A percentile compares a stretch with the other conserved stretches of the same genome.
Evolutionary conservation across 805 yeast species (phyloP).

Genomic region (Wickerhamomyces tratensis): DNA sequence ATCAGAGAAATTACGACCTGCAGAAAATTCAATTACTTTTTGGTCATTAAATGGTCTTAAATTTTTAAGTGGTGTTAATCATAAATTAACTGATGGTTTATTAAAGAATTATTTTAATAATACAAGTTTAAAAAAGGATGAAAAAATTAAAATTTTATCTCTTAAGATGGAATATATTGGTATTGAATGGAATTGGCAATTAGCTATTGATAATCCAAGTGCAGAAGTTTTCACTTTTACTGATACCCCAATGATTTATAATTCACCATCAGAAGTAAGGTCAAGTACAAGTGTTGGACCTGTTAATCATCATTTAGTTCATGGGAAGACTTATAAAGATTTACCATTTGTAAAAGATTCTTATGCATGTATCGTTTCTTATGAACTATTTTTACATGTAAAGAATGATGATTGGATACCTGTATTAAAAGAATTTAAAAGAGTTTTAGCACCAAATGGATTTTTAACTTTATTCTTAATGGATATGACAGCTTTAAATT

Average conservation of each 20-base stretch:
- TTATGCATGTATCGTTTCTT: conserved; percentile 11
- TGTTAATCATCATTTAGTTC: conserved; percentile 11
- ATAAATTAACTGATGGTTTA: conserved; percentile 4
- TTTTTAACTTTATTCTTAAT: conserved; percentile 9
- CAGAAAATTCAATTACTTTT: conserved; percentile 6
- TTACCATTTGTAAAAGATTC: conserved; percentile 13
- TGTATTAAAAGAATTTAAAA: conserved; percentile 7
- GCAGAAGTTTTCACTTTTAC: conserved; percentile 10
- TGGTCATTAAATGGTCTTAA: conserved; percentile 17
- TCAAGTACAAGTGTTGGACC: conserved; percentile 9
- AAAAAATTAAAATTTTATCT: conserved; percentile 8
- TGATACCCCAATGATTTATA: conserved; percentile 9
- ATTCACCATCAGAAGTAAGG: conserved; percentile 3
- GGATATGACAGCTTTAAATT: conserved; percentile 14
- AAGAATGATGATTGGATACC: conserved; percentile 15
- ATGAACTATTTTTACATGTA: conserved; percentile 11
- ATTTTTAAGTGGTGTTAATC: conserved; percentile 10
- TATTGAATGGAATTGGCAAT: conserved; percentile 16
- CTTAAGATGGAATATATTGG: conserved; percentile 7
- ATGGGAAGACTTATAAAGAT: conserved; percentile 9
- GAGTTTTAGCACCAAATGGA: conserved; percentile 12
- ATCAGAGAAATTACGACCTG: conserved; percentile 1
- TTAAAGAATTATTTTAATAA: conserved; percentile 13
- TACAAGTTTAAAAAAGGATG: conserved; percentile 5
- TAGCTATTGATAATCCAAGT: conserved; percentile 16